A percentile compares a stretch with the other conserved stretches of the same genome.
Conservation (phyloP, 2,329 filamentous ascomycete genomes). For the Pseudocercospora fijiensis region DNA sequence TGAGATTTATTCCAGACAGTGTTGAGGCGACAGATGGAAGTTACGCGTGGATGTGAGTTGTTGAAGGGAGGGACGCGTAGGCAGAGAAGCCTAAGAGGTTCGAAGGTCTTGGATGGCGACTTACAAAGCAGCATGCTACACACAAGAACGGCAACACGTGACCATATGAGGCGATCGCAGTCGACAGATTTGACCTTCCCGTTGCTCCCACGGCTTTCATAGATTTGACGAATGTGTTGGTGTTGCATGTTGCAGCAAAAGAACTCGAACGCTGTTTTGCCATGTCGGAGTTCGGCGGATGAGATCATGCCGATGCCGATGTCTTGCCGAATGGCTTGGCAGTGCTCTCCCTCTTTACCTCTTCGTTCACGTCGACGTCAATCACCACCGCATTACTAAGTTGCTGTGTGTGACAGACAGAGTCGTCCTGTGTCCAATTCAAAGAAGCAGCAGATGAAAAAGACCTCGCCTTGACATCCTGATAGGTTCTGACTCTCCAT, state of each 20-base stretch:
- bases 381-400: too few species aligned
- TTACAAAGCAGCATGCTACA: constrained; percentile 1
- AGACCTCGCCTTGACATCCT: not conserved
- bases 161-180: not conserved
- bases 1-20: not conserved
- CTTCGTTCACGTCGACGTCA: not conserved
- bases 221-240: not conserved
- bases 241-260: not conserved
- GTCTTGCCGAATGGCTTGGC: not conserved
- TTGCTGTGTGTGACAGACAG: too few species aligned
- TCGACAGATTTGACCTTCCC: not conserved
- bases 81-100: not conserved
- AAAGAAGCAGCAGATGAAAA: not conserved
- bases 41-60: not conserved
- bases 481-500: not conserved
- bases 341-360: not conserved
- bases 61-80: constrained; percentile 2
- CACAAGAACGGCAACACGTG: not conserved
- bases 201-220: not conserved
- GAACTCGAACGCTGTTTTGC: not conserved
- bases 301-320: not conserved
- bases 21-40: not conserved
- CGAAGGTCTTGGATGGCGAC: constrained; percentile 6
- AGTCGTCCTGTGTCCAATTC: too few species aligned
- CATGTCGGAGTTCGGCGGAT: not conserved